A percentile compares a stretch with the other conserved stretches of the same genome.
phyloP scores from a whole-genome alignment of 352 stramenopile genomes.

The Phytophthora uliginosa region DNA sequence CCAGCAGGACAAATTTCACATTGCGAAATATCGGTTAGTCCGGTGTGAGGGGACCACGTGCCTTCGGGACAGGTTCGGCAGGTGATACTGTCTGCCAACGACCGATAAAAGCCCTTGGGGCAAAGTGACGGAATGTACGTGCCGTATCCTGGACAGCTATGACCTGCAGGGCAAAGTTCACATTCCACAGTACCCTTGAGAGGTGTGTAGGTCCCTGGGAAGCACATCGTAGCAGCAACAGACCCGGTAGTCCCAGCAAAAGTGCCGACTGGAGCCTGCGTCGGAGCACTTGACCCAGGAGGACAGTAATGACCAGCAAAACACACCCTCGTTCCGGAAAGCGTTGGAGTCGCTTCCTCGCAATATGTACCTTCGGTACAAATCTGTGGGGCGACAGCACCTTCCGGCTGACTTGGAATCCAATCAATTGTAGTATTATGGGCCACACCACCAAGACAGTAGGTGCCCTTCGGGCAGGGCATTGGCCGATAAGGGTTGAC shows the following conservation, averaged over 20 bases:
- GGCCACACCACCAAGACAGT: constrained; percentile 97
- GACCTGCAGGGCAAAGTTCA: constrained; percentile 94
- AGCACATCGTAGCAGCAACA: constrained; percentile 96
- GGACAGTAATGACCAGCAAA: constrained; percentile 98
- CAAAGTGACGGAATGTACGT: constrained; percentile 98
- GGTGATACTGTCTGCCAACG: constrained; percentile 95
- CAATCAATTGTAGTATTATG: constrained; percentile 94
- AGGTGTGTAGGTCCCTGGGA: constrained; percentile 97
- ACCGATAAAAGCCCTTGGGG: constrained; percentile 94
- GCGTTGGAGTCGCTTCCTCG: constrained; percentile 75
- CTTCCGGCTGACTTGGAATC: constrained; percentile 87
- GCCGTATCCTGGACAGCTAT: constrained; percentile 95
- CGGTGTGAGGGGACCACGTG: constrained; percentile 95
- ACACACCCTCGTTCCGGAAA: constrained; percentile 90
- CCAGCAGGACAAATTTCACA: constrained; percentile 97
- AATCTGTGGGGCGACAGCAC: constrained; percentile 89
- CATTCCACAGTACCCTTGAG: constrained; percentile 91
- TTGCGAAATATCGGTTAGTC: constrained; percentile 95
- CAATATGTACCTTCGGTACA: constrained; percentile 98
- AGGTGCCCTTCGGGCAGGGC: constrained; percentile 93
- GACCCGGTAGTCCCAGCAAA: constrained; percentile 91
- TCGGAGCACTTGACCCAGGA: constrained; percentile 87
- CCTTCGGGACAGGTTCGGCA: constrained; percentile 96
- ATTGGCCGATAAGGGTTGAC: constrained; percentile 79
- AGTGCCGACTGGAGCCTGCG: constrained; percentile 93